Evolutionary conservation across 2,329 filamentous ascomycete species (phyloP).

Genomic region (Colletotrichum kahawae): DNA sequence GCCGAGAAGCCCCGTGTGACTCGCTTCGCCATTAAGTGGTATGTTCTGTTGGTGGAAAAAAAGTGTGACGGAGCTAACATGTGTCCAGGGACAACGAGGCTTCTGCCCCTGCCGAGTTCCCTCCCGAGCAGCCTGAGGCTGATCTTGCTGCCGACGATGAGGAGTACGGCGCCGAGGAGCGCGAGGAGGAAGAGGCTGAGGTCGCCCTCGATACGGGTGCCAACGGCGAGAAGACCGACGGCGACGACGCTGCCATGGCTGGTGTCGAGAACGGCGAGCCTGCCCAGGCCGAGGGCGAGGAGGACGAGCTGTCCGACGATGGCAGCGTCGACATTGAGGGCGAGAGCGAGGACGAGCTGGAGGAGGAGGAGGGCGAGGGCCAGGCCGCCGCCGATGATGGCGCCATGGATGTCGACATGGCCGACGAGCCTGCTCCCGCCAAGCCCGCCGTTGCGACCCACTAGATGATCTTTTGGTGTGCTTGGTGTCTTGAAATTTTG

Average conservation of each 20-base stretch:
- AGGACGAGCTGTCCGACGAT: constrained; percentile 73
- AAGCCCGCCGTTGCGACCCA: constrained; percentile 34
- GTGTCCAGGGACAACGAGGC: constrained; percentile 89
- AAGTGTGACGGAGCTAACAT: constrained; percentile 1
- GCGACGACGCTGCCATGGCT: constrained; percentile 78
- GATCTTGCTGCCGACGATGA: constrained; percentile 86
- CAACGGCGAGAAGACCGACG: constrained; percentile 49
- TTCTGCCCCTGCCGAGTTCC: constrained; percentile 93
- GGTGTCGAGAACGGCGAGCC: constrained; percentile 62
- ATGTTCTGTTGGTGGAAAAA: constrained; percentile 36
- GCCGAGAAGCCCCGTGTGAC: constrained; percentile 98
- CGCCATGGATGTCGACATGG: constrained; percentile 56
- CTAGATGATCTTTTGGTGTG: constrained; percentile 9
- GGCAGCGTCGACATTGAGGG: constrained; percentile 81
- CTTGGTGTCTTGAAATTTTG: constrained; percentile 20
- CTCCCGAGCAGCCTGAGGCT: constrained; percentile 96
- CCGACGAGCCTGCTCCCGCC: constrained; percentile 38
- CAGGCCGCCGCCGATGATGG: constrained; percentile 42
- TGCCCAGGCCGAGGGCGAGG: constrained; percentile 61
- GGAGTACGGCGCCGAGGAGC: constrained; percentile 90
- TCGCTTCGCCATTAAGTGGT: constrained; percentile 99
- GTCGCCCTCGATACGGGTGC: constrained; percentile 50
- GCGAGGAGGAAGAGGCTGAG: constrained; percentile 70
- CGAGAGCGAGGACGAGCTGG: constrained; percentile 75
- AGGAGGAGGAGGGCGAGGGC: constrained; percentile 60